Conservation (phyloP, 176 grass and related monocot genomes). For the Luzula sylvatica region DNA sequence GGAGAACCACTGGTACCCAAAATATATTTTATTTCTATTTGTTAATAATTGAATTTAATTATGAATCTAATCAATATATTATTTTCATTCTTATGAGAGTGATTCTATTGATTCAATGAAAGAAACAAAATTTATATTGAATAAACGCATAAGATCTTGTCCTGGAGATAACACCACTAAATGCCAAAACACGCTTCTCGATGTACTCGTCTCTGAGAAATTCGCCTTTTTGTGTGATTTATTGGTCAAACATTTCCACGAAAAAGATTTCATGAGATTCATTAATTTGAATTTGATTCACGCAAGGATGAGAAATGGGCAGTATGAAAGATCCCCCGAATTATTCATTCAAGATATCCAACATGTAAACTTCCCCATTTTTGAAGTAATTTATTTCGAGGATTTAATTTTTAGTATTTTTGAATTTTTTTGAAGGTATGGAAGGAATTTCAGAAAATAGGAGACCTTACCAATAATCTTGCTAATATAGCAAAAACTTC, state of each 20-base stretch:
- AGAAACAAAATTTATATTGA: conserved; percentile 26
- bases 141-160: conserved; percentile 16
- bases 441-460: conserved; percentile 53
- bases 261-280: conserved; percentile 26
- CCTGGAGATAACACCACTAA: conserved; percentile 44
- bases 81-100: conserved; percentile 27
- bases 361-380: too few species aligned
- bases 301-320: conserved; percentile 61
- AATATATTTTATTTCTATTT: too few species aligned
- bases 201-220: conserved; percentile 66
- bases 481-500: conserved; percentile 50
- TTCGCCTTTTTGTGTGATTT: conserved; percentile 78
- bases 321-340: conserved; percentile 45
- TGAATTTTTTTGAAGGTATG: conserved; percentile 55
- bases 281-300: conserved; percentile 64
- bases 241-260: conserved; percentile 48
- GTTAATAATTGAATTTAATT: too few species aligned
- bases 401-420: conserved; percentile 7
- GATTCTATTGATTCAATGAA: conserved; percentile 16
- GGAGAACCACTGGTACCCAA: conserved; percentile 7
- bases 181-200: conserved; percentile 56
- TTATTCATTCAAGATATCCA: conserved; percentile 62
- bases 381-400: not conserved
- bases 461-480: conserved; percentile 49
- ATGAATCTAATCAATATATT: too few species aligned